Conservation (phyloP, 2,329 filamentous ascomycete genomes). For the Fusarium verticillioides region DNA sequence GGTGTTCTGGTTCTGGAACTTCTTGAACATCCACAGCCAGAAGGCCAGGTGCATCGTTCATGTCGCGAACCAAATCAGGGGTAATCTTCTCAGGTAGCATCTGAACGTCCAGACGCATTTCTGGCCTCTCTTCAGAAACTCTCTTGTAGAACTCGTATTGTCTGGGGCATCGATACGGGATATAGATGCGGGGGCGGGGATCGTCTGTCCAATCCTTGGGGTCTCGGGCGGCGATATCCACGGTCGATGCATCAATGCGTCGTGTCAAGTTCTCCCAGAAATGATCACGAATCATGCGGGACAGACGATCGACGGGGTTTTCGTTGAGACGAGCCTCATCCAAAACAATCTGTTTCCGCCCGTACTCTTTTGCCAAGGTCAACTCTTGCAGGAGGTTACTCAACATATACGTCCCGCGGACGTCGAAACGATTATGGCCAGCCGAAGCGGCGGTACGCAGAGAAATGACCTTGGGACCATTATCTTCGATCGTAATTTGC, state of each 20-base stretch:
- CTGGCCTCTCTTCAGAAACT: conserved; percentile 80
- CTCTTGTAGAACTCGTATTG: conserved; percentile 90
- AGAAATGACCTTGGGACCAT: conserved; percentile 88
- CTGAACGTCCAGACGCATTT: conserved; percentile 88
- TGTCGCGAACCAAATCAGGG: conserved; percentile 80
- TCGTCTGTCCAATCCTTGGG: conserved; percentile 96
- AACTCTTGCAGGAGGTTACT: conserved; percentile 97
- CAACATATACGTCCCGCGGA: conserved; percentile 96
- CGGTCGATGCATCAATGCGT: conserved; percentile 87
- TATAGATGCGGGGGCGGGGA: conserved; percentile 89
- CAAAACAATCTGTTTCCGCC: conserved; percentile 87
- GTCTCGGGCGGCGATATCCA: conserved; percentile 87
- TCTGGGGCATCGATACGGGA: conserved; percentile 84
- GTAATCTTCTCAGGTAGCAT: conserved; percentile 82
- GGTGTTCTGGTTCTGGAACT: conserved; percentile 65
- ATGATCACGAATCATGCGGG: conserved; percentile 85
- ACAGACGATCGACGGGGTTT: conserved; percentile 90
- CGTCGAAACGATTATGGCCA: conserved; percentile 87
- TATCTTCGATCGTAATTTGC: conserved; percentile 98
- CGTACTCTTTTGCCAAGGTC: conserved; percentile 89
- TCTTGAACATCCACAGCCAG: conserved; percentile 91
- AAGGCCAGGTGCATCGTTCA: conserved; percentile 89
- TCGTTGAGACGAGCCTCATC: conserved; percentile 93
- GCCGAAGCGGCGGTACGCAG: conserved; percentile 87
- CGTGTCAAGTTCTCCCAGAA: conserved; percentile 95